Evolutionary conservation across 176 grass and related monocot genomes (phyloP), one percentile per base, ranked within the genome.

Genomic region (Puya raimondii): DNA sequence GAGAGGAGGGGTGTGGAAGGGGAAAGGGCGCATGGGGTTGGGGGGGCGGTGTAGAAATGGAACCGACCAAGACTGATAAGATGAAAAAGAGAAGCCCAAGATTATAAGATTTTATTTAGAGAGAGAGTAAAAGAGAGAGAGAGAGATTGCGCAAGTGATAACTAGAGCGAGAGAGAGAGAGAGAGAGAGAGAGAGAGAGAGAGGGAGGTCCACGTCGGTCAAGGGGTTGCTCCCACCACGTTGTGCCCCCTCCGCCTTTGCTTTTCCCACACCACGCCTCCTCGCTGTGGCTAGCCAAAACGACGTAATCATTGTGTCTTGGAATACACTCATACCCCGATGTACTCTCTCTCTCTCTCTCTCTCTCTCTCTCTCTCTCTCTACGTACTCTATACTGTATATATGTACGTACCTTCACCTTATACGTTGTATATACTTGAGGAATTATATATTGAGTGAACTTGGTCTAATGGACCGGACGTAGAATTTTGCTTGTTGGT

Each of bases 231-330:
- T 33, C 29, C 56, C 56, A 70, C 76, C 88, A 84, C 67, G 85
- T 91, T 86, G 77, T 84, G 88, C 76, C 54, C 72, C 81, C 65
- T 67, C 29, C 72, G 71, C 72, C 29, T 20, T 81, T 80, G 52
- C 72, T 76, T 87, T 96, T 85, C 81, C 72, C 79, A 68, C 80
- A 91, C 85, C 90, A 99, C 90, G 87, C 95, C 82, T 81, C 79
- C 22, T 58, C 70, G 29, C 57, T 61, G 76, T 79, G 59, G 74
- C 73, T 97, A 80, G 29, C 82, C 85, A 77, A 80, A 84, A 86
- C 76, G 80, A 91, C 76, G 91, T 82, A 84, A 94, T 99, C 82
- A 99, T 99, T 86, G 13, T 99, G 82, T 85, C 95, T 99, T 99
- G 90, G 70, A 76, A 99, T 76, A 86, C 95, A 99, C 95, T 94